Conservation (phyloP, 208 protist genomes). For the Crithidia mellificae region DNA sequence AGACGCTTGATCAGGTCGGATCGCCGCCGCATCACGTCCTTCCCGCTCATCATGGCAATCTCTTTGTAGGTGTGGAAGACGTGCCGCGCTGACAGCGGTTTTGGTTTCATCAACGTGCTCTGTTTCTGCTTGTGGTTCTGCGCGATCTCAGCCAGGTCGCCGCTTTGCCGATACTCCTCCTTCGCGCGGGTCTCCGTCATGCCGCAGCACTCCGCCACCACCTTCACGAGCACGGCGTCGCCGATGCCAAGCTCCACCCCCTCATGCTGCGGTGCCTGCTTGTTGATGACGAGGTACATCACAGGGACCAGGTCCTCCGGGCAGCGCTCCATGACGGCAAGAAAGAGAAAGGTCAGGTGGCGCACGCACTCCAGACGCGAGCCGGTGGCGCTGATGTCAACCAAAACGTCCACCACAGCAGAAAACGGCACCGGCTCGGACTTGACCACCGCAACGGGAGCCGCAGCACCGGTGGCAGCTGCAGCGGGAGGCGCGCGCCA, state of each 20-base stretch:
- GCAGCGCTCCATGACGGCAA: slow-evolving; percentile 78
- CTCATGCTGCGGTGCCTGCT: slow-evolving; percentile 95
- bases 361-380: slow-evolving; percentile 90
- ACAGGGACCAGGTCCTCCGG: slow-evolving; percentile 87
- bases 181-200: slow-evolving; percentile 82
- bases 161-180: slow-evolving; percentile 85
- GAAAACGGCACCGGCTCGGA: slow-evolving; percentile 63
- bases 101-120: slow-evolving; percentile 90
- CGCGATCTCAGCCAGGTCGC: slow-evolving; percentile 96
- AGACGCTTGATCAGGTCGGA: slow-evolving; percentile 93
- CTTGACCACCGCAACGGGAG: slow-evolving; percentile 1
- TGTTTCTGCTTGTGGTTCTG: slow-evolving; percentile 86
- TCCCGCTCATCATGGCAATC: slow-evolving; percentile 93
- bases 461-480: not conserved
- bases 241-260: slow-evolving; percentile 98
- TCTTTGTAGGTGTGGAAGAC: slow-evolving; percentile 91
- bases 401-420: slow-evolving; percentile 74
- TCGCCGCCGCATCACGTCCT: slow-evolving; percentile 89
- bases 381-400: slow-evolving; percentile 80
- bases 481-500: slow-evolving; percentile 43
- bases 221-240: slow-evolving; percentile 95
- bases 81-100: slow-evolving; percentile 84
- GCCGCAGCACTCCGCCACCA: slow-evolving; percentile 94
- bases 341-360: slow-evolving; percentile 84
- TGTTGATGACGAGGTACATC: slow-evolving; percentile 96